A percentile compares a stretch with the other conserved stretches of the same genome.
Evolutionary conservation across 805 yeast species (phyloP).

Genomic region (Sugiyamaella mastotermitis): DNA sequence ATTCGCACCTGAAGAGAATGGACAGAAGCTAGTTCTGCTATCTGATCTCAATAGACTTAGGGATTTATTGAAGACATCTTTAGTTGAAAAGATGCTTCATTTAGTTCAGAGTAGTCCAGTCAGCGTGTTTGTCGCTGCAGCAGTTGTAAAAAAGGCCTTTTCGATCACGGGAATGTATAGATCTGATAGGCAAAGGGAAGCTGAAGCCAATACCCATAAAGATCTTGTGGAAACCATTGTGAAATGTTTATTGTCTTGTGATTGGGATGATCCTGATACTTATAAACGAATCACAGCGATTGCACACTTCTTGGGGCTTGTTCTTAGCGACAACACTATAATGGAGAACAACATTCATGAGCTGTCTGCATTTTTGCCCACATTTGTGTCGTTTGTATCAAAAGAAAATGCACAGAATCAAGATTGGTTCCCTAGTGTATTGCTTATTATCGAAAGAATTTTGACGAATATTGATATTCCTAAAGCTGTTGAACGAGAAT

Average conservation of each 20-base stretch:
- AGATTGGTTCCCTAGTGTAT: slow-evolving; percentile 55
- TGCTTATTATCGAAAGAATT: slow-evolving; percentile 50
- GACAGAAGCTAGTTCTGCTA: slow-evolving; percentile 14
- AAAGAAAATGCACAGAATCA: slow-evolving; percentile 7
- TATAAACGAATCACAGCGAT: slow-evolving; percentile 12
- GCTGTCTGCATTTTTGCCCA: slow-evolving; percentile 14
- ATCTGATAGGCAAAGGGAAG: slow-evolving; percentile 13
- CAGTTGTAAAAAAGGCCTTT: slow-evolving; percentile 15
- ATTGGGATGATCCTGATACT: slow-evolving; percentile 5
- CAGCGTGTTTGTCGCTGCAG: slow-evolving; percentile 20
- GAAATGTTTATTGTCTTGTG: slow-evolving; percentile 11
- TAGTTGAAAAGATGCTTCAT: slow-evolving; percentile 20
- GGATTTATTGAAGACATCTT: slow-evolving; percentile 13
- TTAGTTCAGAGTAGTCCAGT: slow-evolving; percentile 18
- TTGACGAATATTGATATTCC: slow-evolving; percentile 51
- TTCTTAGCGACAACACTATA: slow-evolving; percentile 19
- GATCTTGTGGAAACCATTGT: slow-evolving; percentile 12
- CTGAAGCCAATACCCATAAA: slow-evolving; percentile 10
- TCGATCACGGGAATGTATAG: slow-evolving; percentile 10
- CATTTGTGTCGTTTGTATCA: slow-evolving; percentile 16
- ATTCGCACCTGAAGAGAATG: slow-evolving; percentile 16
- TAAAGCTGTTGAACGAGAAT: too few species aligned
- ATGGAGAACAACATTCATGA: slow-evolving; percentile 13
- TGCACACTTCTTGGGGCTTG: slow-evolving; percentile 23
- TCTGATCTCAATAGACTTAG: slow-evolving; percentile 22